These are phyloP conservation scores for Prunus salicina DNA, from an alignment of 306 rosid species.

Conservation along the genomic window DNA sequence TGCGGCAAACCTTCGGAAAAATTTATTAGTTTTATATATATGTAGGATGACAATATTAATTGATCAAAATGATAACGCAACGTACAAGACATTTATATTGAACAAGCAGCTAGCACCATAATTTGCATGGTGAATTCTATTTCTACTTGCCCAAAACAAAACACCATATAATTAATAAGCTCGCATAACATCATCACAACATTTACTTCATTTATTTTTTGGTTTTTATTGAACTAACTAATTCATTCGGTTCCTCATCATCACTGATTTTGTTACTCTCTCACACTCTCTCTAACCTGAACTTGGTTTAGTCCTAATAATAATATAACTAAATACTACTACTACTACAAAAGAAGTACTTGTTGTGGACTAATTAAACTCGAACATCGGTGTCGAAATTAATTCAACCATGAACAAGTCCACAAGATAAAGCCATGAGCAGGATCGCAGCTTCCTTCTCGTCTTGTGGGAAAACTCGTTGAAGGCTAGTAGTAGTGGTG, in stretches of 20 bases:
- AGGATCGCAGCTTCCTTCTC: conserved; percentile 95
- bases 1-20: background rate
- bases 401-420: conserved; percentile 74
- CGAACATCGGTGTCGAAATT: background rate
- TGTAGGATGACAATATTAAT: too few relatives aligned
- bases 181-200: background rate
- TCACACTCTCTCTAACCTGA: conserved; percentile 15
- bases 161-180: background rate
- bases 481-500: conserved; percentile 32
- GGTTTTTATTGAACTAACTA: background rate
- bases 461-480: conserved; percentile 88
- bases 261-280: conserved; percentile 1
- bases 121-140: background rate
- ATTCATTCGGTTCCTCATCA: background rate
- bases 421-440: conserved; percentile 91
- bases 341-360: background rate
- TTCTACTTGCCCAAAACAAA: background rate
- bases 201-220: background rate
- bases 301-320: conserved; percentile 11
- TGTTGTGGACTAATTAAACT: background rate
- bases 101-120: background rate
- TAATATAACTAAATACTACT: conserved; percentile 14
- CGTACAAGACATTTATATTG: background rate
- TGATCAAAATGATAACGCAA: background rate
- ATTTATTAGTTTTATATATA: background rate